Conservation (phyloP, 495 filamentous ascomycete genomes). For the Terfezia claveryi region DNA sequence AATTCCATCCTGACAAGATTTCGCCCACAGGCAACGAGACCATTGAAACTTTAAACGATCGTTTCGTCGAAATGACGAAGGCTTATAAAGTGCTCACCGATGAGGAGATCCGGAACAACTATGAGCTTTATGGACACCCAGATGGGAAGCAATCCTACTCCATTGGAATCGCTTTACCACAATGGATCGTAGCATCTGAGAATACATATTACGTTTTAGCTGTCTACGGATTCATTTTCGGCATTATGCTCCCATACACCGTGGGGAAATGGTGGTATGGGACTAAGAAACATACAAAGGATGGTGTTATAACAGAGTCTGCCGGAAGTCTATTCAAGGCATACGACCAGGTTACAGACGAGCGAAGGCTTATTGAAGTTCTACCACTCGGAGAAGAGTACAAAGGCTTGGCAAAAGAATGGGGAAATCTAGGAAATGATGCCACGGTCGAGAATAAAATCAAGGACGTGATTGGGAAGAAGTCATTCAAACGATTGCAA, state of each 20-base stretch:
- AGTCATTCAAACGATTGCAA: conserved; percentile 46
- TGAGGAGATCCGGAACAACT: conserved; percentile 92
- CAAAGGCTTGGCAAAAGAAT: conserved; percentile 17
- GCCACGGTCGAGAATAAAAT: conserved; percentile 60
- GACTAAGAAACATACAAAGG: conserved; percentile 72
- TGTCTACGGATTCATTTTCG: conserved; percentile 67
- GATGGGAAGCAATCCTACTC: conserved; percentile 96
- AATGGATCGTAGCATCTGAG: conserved; percentile 78
- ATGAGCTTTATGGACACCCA: conserved; percentile 80
- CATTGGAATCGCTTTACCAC: conserved; percentile 88
- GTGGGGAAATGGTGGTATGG: conserved; percentile 99
- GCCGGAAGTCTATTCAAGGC: conserved; percentile 84
- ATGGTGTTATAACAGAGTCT: conserved; percentile 73
- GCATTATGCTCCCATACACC: conserved; percentile 73
- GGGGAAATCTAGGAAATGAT: conserved; percentile 6
- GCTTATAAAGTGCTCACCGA: conserved; percentile 94
- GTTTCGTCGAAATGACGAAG: conserved; percentile 86
- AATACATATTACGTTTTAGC: conserved; percentile 88
- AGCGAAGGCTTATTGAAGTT: conserved; percentile 55
- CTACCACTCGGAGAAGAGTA: conserved; percentile 48
- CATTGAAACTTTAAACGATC: conserved; percentile 56
- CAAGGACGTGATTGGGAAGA: conserved; percentile 35
- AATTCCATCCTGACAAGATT: conserved; percentile 83
- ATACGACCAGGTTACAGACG: conserved; percentile 61
- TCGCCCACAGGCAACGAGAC: conserved; percentile 70